Base-by-base conservation (phyloP, 1,284 basidiomycete species). In the Schizopora paradoxa region DNA sequence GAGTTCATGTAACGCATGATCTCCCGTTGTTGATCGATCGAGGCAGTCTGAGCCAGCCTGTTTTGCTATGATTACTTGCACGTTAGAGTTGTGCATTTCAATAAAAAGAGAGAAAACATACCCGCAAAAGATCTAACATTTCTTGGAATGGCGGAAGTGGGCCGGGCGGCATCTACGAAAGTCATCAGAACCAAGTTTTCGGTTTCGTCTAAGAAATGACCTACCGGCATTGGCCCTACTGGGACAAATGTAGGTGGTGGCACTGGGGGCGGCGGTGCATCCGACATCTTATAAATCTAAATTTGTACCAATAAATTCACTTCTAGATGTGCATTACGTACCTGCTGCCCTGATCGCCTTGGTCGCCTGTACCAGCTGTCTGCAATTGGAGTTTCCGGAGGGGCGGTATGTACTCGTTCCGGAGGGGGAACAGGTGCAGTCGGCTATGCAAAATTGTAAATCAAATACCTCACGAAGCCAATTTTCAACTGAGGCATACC, bases 21-120 rank as follows among this genome's bases (percentile, higher is more conserved):
- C 57, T 86, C 84, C 19, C 80, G 72, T 52, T 86, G 83, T 54
- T 89, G 86, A 40, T 85, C 79, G 6, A 85, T 73, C 14, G 83
- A 82, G 0, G 84, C 84, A 13, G 76, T 64, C 58, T 85, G 82
- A 2, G 82, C 82, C 2, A 76, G 63, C 2, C 80, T 80, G 58
- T 83, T 85, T 67, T 86, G 82, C 86, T 88, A 52, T n/a, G 32
- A 21, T 36, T 38, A 54, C 27, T 27, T 41, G 49, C 40, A 42
- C 29, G 25, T n/a, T 8, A 31, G 40, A 25, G 47, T 13, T 21
- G 25, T 3, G 22, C 27, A 6, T 5, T 38, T 16, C 49, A 23
- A 5, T 45, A 40, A 41, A 43, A 43, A 36, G 28, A 27, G 5
- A 36, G 46, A 43, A 38, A 25, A 59, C 70, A 56, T 57, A 84